A percentile compares a stretch with the other conserved stretches of the same genome.
phyloP scores from a whole-genome alignment of 352 stramenopile species.

The Phytophthora citricola region DNA sequence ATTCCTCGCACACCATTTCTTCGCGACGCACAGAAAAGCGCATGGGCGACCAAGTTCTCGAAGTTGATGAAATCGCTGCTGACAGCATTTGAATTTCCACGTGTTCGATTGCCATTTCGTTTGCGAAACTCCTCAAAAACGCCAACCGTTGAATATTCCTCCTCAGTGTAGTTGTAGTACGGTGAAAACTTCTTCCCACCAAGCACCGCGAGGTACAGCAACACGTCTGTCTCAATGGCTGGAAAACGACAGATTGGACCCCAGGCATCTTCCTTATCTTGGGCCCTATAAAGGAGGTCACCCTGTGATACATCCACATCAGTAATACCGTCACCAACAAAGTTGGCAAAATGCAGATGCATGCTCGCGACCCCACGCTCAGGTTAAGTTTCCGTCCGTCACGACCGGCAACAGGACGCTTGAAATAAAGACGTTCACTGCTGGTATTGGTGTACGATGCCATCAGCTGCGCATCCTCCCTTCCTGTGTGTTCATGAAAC shows the following conservation, averaged over 20 bases:
- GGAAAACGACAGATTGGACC: not conserved
- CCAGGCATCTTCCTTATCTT: too few species aligned
- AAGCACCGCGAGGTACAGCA: slow-evolving; percentile 15
- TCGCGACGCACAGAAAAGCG: slow-evolving; percentile 11
- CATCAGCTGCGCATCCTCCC: too few species aligned
- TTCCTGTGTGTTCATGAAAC: too few species aligned
- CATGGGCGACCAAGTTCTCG: slow-evolving; percentile 40
- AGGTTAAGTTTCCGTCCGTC: not conserved
- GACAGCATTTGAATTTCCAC: not conserved
- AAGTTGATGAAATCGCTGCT: slow-evolving; percentile 16
- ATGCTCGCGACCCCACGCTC: not conserved
- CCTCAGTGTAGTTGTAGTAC: slow-evolving; percentile 12
- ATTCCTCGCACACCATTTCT: too few species aligned
- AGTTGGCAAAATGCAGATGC: not conserved
- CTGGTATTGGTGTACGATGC: too few species aligned
- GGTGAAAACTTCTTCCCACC: slow-evolving; percentile 27
- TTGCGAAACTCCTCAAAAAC: not conserved
- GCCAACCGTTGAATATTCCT: not conserved
- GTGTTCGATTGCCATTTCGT: not conserved
- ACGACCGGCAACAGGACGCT: not conserved
- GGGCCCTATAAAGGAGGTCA: too few species aligned
- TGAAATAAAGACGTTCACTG: not conserved
- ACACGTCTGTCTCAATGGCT: not conserved
- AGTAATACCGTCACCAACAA: not conserved
- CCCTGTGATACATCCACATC: not conserved